Evolutionary conservation across 192 early-diverging fungal genomes (phyloP).

Genomic region (Rhizophagus clarus): DNA sequence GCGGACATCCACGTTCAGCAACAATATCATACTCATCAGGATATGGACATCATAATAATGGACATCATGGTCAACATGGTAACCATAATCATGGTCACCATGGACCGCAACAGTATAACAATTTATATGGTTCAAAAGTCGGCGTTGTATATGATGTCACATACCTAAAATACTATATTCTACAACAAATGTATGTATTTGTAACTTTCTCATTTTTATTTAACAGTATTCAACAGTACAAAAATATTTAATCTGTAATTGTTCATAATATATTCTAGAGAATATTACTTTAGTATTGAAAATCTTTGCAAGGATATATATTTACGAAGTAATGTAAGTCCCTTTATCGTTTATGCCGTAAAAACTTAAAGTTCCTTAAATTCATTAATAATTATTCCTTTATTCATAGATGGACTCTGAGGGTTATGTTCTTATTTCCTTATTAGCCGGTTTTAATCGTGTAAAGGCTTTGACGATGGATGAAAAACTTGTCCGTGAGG

Average conservation of each 20-base stretch:
- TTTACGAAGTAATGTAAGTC: constrained; percentile 67
- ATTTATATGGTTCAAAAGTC: constrained; percentile 15
- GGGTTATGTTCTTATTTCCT: constrained; percentile 78
- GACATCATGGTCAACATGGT: not conserved
- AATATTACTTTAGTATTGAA: constrained; percentile 98
- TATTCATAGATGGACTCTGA: constrained; percentile 80
- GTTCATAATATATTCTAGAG: constrained; percentile 47
- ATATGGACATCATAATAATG: not conserved
- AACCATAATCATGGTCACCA: not conserved
- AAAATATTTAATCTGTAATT: not conserved
- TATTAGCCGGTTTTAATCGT: constrained; percentile 89
- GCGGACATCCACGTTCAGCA: constrained; percentile 23
- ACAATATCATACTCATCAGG: constrained; percentile 4
- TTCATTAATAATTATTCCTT: not conserved
- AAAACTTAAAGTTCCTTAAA: not conserved
- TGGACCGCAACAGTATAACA: not conserved
- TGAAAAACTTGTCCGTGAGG: constrained; percentile 60
- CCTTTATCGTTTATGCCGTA: not conserved
- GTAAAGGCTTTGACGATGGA: constrained; percentile 75
- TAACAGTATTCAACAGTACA: too few relatives aligned
- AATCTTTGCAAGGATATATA: constrained; percentile 96
- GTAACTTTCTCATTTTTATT: not conserved
- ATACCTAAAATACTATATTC: constrained; percentile 56
- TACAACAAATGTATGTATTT: constrained; percentile 63
- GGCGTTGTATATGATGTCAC: constrained; percentile 40